Percentiles rank a stretch among this genome's conserved stretches.
These are phyloP conservation scores for Psilocybe azurescens DNA, from an alignment of 768 basidiomycete species.

Conservation along the genomic window DNA sequence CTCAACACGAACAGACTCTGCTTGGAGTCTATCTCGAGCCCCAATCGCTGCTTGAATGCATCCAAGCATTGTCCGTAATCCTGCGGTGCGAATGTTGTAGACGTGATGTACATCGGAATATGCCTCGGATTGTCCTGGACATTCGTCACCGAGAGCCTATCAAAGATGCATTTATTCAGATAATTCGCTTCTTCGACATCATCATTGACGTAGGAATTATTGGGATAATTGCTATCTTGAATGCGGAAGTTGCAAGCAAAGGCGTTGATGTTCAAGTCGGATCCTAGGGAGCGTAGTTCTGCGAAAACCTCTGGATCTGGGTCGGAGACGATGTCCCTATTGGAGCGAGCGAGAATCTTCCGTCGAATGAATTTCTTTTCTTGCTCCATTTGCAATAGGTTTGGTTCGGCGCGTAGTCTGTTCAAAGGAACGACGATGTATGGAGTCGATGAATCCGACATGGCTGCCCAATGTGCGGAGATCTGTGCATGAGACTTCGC, in stretches of 20 bases:
- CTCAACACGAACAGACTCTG: slow-evolving; percentile 40
- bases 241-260: slow-evolving; percentile 49
- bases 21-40: slow-evolving; percentile 24
- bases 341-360: slow-evolving; percentile 25
- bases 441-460: slow-evolving; percentile 34
- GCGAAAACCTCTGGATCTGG: slow-evolving; percentile 13
- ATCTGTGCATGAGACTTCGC: slow-evolving; percentile 27
- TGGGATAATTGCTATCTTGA: not conserved
- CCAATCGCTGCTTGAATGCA: slow-evolving; percentile 42
- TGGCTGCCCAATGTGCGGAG: slow-evolving; percentile 45
- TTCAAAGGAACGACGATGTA: slow-evolving; percentile 49
- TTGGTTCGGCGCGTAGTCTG: slow-evolving; percentile 37
- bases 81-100: slow-evolving; percentile 35
- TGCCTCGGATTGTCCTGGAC: slow-evolving; percentile 25
- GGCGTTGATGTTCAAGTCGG: slow-evolving; percentile 49
- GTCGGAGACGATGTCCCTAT: slow-evolving; percentile 30
- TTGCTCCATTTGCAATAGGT: slow-evolving; percentile 26
- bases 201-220: slow-evolving; percentile 27
- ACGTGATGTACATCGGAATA: slow-evolving; percentile 32
- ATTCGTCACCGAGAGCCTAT: slow-evolving; percentile 40
- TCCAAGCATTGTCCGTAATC: slow-evolving; percentile 39
- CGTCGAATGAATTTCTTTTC: slow-evolving; percentile 39
- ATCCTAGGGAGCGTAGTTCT: slow-evolving; percentile 29
- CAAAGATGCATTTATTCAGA: slow-evolving; percentile 43
- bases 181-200: slow-evolving; percentile 45